A percentile compares a stretch with the other conserved stretches of the same genome.
These are phyloP conservation scores for Lachnum nothofagi DNA, from an alignment of 2,329 filamentous ascomycete species.

Conservation along the genomic window DNA sequence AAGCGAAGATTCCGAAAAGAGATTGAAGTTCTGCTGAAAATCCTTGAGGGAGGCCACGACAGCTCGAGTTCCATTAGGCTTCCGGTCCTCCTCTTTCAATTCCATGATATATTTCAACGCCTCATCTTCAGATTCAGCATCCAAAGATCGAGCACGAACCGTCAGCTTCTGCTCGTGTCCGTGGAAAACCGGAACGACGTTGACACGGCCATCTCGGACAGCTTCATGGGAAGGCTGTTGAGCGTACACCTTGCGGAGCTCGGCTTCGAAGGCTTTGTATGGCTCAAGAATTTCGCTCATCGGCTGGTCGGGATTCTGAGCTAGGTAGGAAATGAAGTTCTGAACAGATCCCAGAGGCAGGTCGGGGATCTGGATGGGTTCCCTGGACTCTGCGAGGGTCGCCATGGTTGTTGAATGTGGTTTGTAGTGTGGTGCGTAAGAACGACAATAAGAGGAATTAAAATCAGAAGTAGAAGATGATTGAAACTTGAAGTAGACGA, in stretches of 20 bases:
- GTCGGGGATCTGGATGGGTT: conserved; percentile 22
- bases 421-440: not conserved
- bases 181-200: conserved; percentile 62
- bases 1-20: conserved; percentile 77
- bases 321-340: conserved; percentile 44
- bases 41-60: conserved; percentile 62
- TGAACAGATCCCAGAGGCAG: conserved; percentile 25
- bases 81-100: conserved; percentile 57
- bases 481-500: not conserved
- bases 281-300: conserved; percentile 58
- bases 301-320: conserved; percentile 47
- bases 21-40: conserved; percentile 72
- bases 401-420: conserved; percentile 5
- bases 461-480: not conserved
- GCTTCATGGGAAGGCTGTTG: conserved; percentile 58
- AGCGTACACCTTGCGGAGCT: conserved; percentile 62
- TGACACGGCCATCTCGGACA: conserved; percentile 53
- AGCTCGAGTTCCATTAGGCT: conserved; percentile 57
- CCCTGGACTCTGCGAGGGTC: not conserved
- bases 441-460: not conserved
- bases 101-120: conserved; percentile 66
- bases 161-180: conserved; percentile 52
- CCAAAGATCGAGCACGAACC: conserved; percentile 56
- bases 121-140: conserved; percentile 53
- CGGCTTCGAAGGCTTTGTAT: conserved; percentile 62